A percentile compares a stretch with the other conserved stretches of the same genome.
phyloP scores from a whole-genome alignment of 257 asterid species.

The Osmanthus fragrans region DNA sequence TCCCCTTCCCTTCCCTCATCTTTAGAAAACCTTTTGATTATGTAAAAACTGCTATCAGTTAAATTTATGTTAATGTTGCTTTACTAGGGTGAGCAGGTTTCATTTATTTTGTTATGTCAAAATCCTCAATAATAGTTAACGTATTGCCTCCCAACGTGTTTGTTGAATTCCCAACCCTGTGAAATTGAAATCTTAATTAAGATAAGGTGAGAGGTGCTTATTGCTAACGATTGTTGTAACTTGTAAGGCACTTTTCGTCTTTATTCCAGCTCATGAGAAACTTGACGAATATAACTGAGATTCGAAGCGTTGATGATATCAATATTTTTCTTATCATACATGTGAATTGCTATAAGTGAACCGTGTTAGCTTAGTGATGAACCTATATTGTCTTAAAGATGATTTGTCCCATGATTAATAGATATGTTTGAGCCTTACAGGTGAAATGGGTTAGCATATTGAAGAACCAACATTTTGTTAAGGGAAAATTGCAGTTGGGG shows the following conservation, averaged over 20 bases:
- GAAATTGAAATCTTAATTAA: not conserved
- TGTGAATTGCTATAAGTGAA: not conserved
- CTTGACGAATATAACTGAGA: not conserved
- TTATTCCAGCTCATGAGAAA: not conserved
- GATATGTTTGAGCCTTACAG: not conserved
- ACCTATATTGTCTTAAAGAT: not conserved
- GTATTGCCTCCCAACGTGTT: not conserved
- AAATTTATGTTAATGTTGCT: not conserved
- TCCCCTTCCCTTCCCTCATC: not conserved
- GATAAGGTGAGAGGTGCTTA: not conserved
- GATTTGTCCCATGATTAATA: not conserved
- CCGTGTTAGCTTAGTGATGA: not conserved
- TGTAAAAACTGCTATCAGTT: not conserved
- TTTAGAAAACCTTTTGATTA: not conserved
- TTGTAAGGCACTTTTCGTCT: not conserved
- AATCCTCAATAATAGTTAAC: not conserved
- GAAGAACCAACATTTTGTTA: not conserved
- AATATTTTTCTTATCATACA: not conserved
- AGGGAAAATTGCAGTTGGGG: too few species aligned
- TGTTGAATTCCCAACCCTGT: not conserved
- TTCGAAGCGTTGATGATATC: not conserved
- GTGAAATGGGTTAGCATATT: not conserved
- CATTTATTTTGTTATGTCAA: not conserved
- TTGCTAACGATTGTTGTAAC: not conserved
- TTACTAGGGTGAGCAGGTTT: constrained; percentile 10